phyloP scores from a whole-genome alignment of 257 asterid genomes.

The Solanum etuberosum region DNA sequence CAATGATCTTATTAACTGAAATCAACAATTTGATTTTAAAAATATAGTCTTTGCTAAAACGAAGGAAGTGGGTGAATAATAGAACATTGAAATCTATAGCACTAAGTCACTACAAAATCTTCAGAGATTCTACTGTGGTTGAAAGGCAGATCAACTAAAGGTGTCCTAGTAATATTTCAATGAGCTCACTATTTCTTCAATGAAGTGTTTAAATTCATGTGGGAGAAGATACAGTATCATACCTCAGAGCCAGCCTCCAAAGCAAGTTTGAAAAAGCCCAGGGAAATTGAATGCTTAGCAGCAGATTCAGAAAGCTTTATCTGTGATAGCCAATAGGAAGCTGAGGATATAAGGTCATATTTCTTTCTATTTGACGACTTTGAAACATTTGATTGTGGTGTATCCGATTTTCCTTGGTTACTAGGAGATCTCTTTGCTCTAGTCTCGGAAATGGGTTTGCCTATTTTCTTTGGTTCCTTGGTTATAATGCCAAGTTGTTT shows the following conservation, averaged over 20 bases:
- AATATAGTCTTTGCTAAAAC: neutral
- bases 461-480: neutral
- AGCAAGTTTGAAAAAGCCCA: constrained; percentile 84
- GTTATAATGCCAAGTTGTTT: constrained; percentile 30
- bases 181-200: neutral
- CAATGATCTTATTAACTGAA: neutral
- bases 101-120: neutral
- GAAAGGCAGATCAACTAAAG: neutral
- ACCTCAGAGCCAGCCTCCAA: constrained; percentile 88
- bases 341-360: constrained; percentile 51
- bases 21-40: neutral
- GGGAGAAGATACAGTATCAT: neutral
- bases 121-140: neutral
- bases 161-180: neutral
- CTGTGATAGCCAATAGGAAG: constrained; percentile 85
- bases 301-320: constrained; percentile 71
- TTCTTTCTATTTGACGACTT: constrained; percentile 44
- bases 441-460: constrained; percentile 59
- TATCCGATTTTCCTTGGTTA: constrained; percentile 35
- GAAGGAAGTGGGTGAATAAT: neutral
- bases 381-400: constrained; percentile 52
- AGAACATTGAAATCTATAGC: neutral
- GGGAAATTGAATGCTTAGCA: constrained; percentile 69
- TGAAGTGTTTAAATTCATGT: neutral
- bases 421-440: constrained; percentile 37